These are phyloP conservation scores for Ophiorrhiza pumila DNA, from an alignment of 257 asterid genomes.

Conservation along the genomic window DNA sequence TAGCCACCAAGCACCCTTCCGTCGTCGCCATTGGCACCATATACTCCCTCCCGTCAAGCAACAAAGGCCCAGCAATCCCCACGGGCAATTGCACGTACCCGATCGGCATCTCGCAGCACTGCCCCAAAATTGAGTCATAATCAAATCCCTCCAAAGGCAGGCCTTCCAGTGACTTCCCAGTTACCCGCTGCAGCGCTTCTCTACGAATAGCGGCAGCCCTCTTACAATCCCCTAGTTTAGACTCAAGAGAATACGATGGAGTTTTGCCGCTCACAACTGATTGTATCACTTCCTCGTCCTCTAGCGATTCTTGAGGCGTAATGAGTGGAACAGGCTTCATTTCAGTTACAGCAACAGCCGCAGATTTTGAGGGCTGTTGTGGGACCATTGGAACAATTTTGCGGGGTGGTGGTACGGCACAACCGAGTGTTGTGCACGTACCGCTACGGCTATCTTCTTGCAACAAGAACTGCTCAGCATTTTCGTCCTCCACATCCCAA, in stretches of 20 bases:
- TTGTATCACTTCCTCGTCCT: slow-evolving; percentile 42
- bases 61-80: slow-evolving; percentile 58
- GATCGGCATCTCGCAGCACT: slow-evolving; percentile 72
- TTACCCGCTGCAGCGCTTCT: slow-evolving; percentile 48
- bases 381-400: slow-evolving; percentile 12
- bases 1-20: slow-evolving; percentile 60
- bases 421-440: slow-evolving; percentile 30
- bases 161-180: slow-evolving; percentile 51
- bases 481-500: slow-evolving; percentile 44
- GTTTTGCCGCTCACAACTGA: slow-evolving; percentile 37
- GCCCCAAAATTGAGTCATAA: slow-evolving; percentile 53
- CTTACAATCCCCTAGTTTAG: slow-evolving; percentile 48
- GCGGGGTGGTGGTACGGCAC: slow-evolving; percentile 25
- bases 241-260: slow-evolving; percentile 49
- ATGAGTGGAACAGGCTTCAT: slow-evolving; percentile 16
- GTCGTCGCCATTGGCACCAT: slow-evolving; percentile 64
- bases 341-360: slow-evolving; percentile 10
- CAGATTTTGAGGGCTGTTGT: slow-evolving; percentile 19
- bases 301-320: slow-evolving; percentile 21
- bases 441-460: slow-evolving; percentile 33
- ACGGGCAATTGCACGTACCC: slow-evolving; percentile 63
- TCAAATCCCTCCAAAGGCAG: slow-evolving; percentile 54
- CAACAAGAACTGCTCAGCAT: slow-evolving; percentile 16
- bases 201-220: slow-evolving; percentile 45
- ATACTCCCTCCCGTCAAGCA: slow-evolving; percentile 51